phyloP scores from a whole-genome alignment of 108 stramenopile species.

The Cyclostephanos tholiformis region DNA sequence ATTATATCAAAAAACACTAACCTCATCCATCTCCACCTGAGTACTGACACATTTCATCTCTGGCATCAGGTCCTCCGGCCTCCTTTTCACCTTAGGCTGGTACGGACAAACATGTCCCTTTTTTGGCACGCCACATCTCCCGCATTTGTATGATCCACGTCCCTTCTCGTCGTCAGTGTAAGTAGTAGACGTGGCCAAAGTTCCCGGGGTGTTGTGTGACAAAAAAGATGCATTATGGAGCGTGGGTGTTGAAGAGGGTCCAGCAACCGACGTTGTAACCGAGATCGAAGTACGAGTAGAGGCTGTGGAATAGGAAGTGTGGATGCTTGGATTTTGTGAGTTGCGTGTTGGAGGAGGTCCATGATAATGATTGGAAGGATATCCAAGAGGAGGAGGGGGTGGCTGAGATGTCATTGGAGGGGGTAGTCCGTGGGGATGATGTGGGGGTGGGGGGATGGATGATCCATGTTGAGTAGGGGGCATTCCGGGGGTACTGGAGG shows the following conservation, averaged over 20 bases:
- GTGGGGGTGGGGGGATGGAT: constrained; percentile 27
- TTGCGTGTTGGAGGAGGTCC: constrained; percentile 14
- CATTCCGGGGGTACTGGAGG: constrained; percentile 1
- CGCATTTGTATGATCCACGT: constrained; percentile 84
- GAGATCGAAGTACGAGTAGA: constrained; percentile 9
- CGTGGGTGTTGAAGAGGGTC: not conserved
- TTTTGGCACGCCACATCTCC: constrained; percentile 90
- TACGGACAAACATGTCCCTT: constrained; percentile 94
- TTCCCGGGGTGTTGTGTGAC: constrained; percentile 20
- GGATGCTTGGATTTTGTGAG: constrained; percentile 10
- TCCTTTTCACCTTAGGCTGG: constrained; percentile 84
- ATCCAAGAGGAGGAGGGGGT: constrained; percentile 7
- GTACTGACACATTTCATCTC: constrained; percentile 84
- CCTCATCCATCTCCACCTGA: constrained; percentile 91
- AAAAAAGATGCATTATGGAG: constrained; percentile 2
- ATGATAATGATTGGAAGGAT: constrained; percentile 15
- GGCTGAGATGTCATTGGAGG: constrained; percentile 17
- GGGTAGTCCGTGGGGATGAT: constrained; percentile 25
- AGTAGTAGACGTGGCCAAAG: constrained; percentile 3
- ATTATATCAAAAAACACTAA: constrained; percentile 23
- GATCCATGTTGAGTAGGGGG: constrained; percentile 11
- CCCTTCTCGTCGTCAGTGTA: constrained; percentile 74
- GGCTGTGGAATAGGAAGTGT: constrained; percentile 9
- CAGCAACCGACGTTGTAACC: constrained; percentile 22
- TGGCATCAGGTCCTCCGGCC: constrained; percentile 79